These are phyloP conservation scores for Colletotrichum eleusines DNA, from an alignment of 2,329 filamentous ascomycete species.

Conservation along the genomic window DNA sequence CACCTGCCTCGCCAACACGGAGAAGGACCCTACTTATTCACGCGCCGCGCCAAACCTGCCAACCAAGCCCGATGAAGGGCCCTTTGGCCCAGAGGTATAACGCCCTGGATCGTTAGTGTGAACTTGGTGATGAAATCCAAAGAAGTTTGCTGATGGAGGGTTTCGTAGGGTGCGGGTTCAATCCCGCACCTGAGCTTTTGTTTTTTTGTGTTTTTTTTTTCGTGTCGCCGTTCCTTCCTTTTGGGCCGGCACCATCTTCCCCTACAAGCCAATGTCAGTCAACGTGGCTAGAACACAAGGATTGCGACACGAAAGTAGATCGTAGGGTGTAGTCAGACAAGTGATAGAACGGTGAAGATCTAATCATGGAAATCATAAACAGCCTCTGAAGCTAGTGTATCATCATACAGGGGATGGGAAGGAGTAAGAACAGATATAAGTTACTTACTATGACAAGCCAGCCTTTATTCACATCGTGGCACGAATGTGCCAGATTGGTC, in stretches of 20 bases:
- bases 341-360: conserved; percentile 51
- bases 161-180: conserved; percentile 3
- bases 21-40: background rate
- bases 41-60: background rate
- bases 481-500: background rate
- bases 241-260: background rate
- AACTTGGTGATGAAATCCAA: conserved; percentile 15
- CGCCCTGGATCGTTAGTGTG: conserved; percentile 2
- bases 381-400: conserved; percentile 58
- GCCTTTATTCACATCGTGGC: background rate
- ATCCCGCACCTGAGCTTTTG: conserved; percentile 8
- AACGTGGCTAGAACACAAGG: background rate
- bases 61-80: conserved; percentile 14
- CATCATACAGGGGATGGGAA: conserved; percentile 52
- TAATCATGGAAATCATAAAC: conserved; percentile 61
- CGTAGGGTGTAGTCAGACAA: conserved; percentile 35
- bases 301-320: background rate
- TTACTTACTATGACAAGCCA: background rate
- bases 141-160: conserved; percentile 11
- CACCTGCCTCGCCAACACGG: background rate
- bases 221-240: no score
- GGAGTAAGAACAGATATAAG: background rate
- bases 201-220: background rate
- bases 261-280: background rate
- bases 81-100: conserved; percentile 7